A percentile compares a stretch with the other conserved stretches of the same genome.
Conservation (phyloP, 1,284 basidiomycete genomes). For the Irpex sp. region DNA sequence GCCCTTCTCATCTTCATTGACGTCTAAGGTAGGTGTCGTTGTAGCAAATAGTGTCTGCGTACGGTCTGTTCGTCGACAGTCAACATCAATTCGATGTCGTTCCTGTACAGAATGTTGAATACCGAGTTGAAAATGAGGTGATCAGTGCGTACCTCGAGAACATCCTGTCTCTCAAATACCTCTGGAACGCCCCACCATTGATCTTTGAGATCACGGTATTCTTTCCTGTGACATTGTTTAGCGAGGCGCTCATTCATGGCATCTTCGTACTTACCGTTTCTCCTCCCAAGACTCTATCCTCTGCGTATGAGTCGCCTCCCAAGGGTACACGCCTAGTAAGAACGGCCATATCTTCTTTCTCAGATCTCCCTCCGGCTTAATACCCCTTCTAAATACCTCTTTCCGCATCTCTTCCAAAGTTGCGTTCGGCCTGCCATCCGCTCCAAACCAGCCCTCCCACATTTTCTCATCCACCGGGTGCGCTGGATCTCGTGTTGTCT, state of each 20-base stretch:
- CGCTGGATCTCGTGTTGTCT: constrained; percentile 64
- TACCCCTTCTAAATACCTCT: constrained; percentile 76
- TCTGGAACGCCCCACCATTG: constrained; percentile 83
- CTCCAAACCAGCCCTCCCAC: constrained; percentile 72
- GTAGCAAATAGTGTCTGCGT: constrained; percentile 83
- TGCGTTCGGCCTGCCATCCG: constrained; percentile 66
- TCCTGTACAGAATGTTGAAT: constrained; percentile 39
- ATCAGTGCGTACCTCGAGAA: constrained; percentile 54
- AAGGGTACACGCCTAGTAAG: constrained; percentile 80
- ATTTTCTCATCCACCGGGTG: constrained; percentile 69
- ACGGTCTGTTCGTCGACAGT: constrained; percentile 96
- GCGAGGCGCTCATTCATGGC: not conserved
- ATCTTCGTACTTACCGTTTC: constrained; percentile 48
- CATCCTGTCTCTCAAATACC: constrained; percentile 72
- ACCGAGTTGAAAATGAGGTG: too few relatives aligned
- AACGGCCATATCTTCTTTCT: constrained; percentile 87
- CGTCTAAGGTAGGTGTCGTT: constrained; percentile 24
- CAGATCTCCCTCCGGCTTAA: constrained; percentile 48
- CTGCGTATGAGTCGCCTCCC: constrained; percentile 61
- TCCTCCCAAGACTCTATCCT: constrained; percentile 54
- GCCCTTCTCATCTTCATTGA: constrained; percentile 50
- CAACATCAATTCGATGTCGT: constrained; percentile 89
- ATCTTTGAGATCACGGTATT: constrained; percentile 67
- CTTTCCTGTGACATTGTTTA: constrained; percentile 40
- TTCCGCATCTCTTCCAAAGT: constrained; percentile 65